These are phyloP conservation scores for Bruguiera sexangula DNA, from an alignment of 345 rosid species.

Conservation along the genomic window DNA sequence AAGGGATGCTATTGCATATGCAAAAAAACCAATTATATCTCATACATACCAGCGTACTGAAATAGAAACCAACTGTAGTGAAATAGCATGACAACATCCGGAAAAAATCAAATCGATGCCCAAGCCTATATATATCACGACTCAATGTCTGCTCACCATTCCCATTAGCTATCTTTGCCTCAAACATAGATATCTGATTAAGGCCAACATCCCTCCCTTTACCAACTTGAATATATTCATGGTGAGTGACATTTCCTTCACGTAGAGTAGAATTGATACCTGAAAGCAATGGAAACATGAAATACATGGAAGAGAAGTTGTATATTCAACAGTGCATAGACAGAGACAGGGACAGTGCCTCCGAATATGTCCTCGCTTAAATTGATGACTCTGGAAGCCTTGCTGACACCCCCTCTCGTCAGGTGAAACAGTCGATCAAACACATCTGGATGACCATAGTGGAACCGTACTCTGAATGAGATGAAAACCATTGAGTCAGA, in stretches of 20 bases:
- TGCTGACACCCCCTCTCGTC: slow-evolving; percentile 96
- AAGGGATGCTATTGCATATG: slow-evolving; percentile 1
- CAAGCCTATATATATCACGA: slow-evolving; percentile 93
- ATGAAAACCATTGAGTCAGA: not conserved
- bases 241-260: slow-evolving; percentile 99
- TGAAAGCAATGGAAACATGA: slow-evolving; percentile 24
- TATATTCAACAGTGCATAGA: not conserved
- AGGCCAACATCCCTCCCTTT: slow-evolving; percentile 99
- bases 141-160: slow-evolving; percentile 98
- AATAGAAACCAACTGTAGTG: slow-evolving; percentile 97
- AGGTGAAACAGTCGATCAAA: slow-evolving; percentile 98
- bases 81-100: slow-evolving; percentile 97
- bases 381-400: slow-evolving; percentile 95
- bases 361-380: slow-evolving; percentile 99
- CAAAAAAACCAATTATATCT: slow-evolving; percentile 2
- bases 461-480: slow-evolving; percentile 83
- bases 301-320: not conserved
- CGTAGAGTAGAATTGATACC: slow-evolving; percentile 99
- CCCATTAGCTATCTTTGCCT: slow-evolving; percentile 97
- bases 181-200: slow-evolving; percentile 97
- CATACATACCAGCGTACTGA: slow-evolving; percentile 79
- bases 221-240: slow-evolving; percentile 98
- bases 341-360: slow-evolving; percentile 37
- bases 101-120: slow-evolving; percentile 98
- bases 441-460: slow-evolving; percentile 99